Evolutionary conservation across 345 rosid species (phyloP), one percentile per base, ranked within the genome.

Genomic region (Eucalyptus rudis): DNA sequence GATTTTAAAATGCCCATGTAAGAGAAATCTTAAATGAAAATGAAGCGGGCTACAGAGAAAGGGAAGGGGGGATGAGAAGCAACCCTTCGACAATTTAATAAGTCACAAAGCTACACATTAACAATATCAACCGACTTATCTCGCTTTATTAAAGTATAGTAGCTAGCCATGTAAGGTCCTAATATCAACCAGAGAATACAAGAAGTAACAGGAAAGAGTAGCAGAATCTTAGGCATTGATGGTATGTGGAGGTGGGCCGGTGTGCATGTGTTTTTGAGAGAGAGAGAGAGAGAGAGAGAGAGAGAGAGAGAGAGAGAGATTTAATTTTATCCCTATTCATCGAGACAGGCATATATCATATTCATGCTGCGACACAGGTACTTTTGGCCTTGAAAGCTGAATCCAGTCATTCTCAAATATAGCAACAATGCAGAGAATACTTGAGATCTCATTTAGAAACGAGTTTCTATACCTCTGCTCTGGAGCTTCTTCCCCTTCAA

Each of bases 401-500:
- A 36, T 40, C 84, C 84, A 16, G 25, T 86, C 59, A 2, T 29
- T 45, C 58, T 49, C 43, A 86, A 49, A 20, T 16, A n/a, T 29
- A 86, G 58, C 31, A 12, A 52, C 52, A 86, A 5, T n/a, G 40
- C 31, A 22, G 20, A 47, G 58, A 47, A 86, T 16, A 49, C 22
- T 10, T 16, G 43, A 45, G 40, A 49, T 47, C 52, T 86, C 87
- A 50, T 86, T 86, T n/a, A 52, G 64, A 31, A 51, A 86, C 40
- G 13, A 87, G 47, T n/a, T 59, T 87, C 20, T 44, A 49, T 92
- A 95, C 98, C 97, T 95, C 92, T 95, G 98, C 86, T 97, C 99
- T 2, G 97, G 98, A 89, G 98, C 95, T 90, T 97, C 99, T 90
- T 97, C 99, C 3, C 97, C 99, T 93, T 96, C 99, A 88, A 97